Conservation (phyloP, 140 eudicot species). For the Flaveria floridana region DNA sequence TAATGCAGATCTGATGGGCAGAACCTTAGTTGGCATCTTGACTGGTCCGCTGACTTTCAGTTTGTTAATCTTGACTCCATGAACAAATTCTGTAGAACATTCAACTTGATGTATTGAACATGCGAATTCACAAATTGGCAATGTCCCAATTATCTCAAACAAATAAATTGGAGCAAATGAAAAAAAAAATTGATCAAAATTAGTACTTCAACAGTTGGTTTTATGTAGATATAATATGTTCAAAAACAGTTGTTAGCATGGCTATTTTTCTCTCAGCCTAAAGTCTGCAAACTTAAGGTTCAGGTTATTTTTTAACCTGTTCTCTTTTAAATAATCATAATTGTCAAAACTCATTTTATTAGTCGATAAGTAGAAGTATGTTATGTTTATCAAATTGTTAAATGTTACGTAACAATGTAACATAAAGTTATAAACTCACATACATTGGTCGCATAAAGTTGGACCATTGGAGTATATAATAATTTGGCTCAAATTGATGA, state of each 20-base stretch:
- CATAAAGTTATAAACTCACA: not conserved
- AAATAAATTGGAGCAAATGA: not conserved
- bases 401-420: too few relatives aligned
- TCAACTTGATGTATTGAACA: not conserved
- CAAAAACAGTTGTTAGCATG: not conserved
- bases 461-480: not conserved
- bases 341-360: slow-evolving; percentile 1
- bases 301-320: not conserved
- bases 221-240: not conserved
- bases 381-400: not conserved
- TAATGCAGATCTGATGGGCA: slow-evolving; percentile 29
- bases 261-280: not conserved
- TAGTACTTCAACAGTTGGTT: not conserved
- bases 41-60: slow-evolving; percentile 27
- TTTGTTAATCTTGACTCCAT: slow-evolving; percentile 28
- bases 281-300: not conserved
- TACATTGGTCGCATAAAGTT: not conserved
- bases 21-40: slow-evolving; percentile 34
- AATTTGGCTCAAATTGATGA: not conserved
- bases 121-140: not conserved
- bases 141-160: not conserved
- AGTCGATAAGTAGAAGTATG: not conserved
- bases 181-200: not conserved
- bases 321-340: not conserved
- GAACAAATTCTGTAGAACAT: slow-evolving; percentile 29